These are phyloP conservation scores for Tolypocladium cylindrosporum DNA, from an alignment of 2,329 filamentous ascomycete species.

Conservation along the genomic window DNA sequence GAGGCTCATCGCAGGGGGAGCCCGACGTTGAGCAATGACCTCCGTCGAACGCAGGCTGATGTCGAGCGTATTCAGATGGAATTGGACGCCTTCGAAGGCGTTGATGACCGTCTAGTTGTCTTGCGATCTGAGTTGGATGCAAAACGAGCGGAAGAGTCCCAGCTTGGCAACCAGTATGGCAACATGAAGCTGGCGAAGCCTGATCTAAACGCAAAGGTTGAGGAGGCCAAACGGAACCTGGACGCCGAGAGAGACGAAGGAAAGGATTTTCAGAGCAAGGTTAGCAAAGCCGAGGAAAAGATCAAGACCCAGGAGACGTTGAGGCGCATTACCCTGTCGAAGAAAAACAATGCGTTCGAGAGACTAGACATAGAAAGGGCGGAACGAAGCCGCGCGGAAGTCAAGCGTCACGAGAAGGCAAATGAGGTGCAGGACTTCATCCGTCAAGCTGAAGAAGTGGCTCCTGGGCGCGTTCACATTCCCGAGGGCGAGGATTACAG, in stretches of 20 bases:
- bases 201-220: conserved; percentile 33
- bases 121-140: conserved; percentile 49
- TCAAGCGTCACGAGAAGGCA: conserved; percentile 35
- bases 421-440: conserved; percentile 42
- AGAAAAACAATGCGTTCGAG: conserved; percentile 53
- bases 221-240: conserved; percentile 27
- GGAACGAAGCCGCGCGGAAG: conserved; percentile 33
- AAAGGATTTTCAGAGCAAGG: conserved; percentile 30
- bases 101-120: conserved; percentile 54
- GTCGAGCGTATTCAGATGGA: conserved; percentile 42
- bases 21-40: conserved; percentile 36
- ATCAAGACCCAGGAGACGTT: conserved; percentile 35
- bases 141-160: conserved; percentile 35
- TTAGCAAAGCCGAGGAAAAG: conserved; percentile 48
- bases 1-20: conserved; percentile 30
- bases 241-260: conserved; percentile 23
- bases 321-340: conserved; percentile 41
- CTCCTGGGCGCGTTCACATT: conserved; percentile 47
- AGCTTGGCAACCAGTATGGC: conserved; percentile 46
- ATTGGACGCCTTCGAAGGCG: conserved; percentile 57
- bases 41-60: conserved; percentile 51
- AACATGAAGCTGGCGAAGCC: conserved; percentile 37
- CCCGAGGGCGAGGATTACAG: conserved; percentile 52
- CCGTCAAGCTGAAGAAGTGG: conserved; percentile 42
- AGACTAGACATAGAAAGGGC: conserved; percentile 36